Base-by-base conservation (phyloP, 208 protist genomes). In the Leptomonas pyrrhocoris region DNA sequence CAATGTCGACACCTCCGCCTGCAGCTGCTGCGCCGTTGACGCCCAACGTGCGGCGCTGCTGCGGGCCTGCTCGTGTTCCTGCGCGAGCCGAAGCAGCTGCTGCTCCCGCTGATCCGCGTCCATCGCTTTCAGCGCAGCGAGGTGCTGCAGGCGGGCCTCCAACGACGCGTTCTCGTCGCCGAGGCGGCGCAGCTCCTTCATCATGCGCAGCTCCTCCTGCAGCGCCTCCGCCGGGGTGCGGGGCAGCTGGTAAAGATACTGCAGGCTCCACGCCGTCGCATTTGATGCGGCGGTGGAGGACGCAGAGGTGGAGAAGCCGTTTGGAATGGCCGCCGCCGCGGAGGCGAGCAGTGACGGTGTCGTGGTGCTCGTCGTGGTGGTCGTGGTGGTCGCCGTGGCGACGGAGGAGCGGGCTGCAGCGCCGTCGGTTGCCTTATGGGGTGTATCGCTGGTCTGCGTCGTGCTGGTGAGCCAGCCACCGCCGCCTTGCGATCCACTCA, bases 181-280 rank as follows among this genome's bases (percentile, higher is more conserved):
- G 25, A 84, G 61, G 5, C 63, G 68, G 27, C 73, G 62, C n/a
- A 93, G 21, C 45, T 80, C 74, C 48, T 85, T 77, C 15, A 88
- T 58, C 51, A 93, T 75, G n/a, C 71, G 69, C 66, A 91, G 49
- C 59, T 90, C 74, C 76, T 85, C 85, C 51, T 81, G 68, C 31
- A 90, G 66, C 1, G 79, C 76, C 73, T 85, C 83, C 8, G 76
- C 83, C 0, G 83, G 83, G 40, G 58, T 83, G 34, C 80, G 77
- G 16, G 83, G 83, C 2, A 86, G 66, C 27, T 80, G 76, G 34
- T 89, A 89, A 16, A 89, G 62, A 53, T 78, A 82, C 63, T 83
- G 74, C 28, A 89, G 59, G 28, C 65, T 68, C 45, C 65, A 75
- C 21, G 64, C 30, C 2, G 34, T 38, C 3, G 34, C 9, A 38